These are phyloP conservation scores for Talaromyces proteolyticus DNA, from an alignment of 495 filamentous ascomycete species.

Conservation along the genomic window DNA sequence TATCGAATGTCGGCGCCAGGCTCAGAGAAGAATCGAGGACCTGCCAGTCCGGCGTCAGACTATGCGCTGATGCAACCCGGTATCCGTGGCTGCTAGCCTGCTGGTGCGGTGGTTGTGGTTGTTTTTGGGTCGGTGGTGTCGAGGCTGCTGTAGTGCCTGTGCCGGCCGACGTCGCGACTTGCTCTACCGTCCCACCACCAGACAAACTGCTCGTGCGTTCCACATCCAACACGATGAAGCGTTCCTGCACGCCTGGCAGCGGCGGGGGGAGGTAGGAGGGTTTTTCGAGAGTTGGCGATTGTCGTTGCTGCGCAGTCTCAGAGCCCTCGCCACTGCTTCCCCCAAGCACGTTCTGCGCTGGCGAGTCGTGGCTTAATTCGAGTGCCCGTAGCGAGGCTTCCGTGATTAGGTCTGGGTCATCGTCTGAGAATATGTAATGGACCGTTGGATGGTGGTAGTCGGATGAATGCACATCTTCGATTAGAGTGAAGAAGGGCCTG, in stretches of 20 bases:
- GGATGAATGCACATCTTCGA: conserved; percentile 38
- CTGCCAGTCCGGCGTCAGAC: conserved; percentile 48
- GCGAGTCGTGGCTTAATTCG: conserved; percentile 13
- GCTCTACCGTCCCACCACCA: no score
- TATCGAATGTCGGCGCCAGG: conserved; percentile 53
- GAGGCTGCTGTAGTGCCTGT: conserved; percentile 14
- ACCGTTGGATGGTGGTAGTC: conserved; percentile 69
- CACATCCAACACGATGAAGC: conserved; percentile 40
- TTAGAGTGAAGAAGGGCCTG: conserved; percentile 49
- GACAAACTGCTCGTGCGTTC: no score
- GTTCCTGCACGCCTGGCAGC: conserved; percentile 33
- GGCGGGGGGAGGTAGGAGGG: conserved; percentile 29
- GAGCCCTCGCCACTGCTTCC: background rate
- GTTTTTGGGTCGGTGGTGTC: conserved; percentile 11
- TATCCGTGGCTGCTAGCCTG: conserved; percentile 21
- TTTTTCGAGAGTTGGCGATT: conserved; percentile 9
- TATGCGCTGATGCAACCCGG: conserved; percentile 39
- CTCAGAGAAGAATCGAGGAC: conserved; percentile 42
- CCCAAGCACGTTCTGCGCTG: background rate
- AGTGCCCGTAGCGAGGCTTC: conserved; percentile 41
- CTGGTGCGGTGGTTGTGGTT: conserved; percentile 32
- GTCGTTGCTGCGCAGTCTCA: background rate
- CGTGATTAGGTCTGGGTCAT: conserved; percentile 60
- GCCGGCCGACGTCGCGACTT: background rate
- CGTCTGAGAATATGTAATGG: conserved; percentile 87